These are phyloP conservation scores for Arachnomyces sp. DNA, from an alignment of 2,329 filamentous ascomycete species.

Conservation along the genomic window DNA sequence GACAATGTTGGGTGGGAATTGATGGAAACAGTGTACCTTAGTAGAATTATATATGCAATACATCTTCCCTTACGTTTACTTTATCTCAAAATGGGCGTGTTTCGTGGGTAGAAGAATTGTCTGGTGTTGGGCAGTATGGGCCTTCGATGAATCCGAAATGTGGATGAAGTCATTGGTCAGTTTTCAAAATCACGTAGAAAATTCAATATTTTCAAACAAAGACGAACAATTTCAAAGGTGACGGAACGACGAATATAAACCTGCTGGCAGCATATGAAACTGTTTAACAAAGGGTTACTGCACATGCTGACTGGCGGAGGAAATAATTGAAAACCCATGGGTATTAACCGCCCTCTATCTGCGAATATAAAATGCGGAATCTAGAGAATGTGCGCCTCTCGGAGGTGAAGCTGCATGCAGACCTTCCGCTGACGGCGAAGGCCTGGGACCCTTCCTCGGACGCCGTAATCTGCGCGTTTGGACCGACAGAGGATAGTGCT, in stretches of 20 bases:
- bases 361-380: conserved; percentile 65
- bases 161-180: conserved; percentile 39
- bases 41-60: conserved; percentile 18
- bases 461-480: conserved; percentile 74
- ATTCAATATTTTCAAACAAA: neutral
- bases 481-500: conserved; percentile 62
- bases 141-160: no score
- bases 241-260: no score
- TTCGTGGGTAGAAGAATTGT: conserved; percentile 11
- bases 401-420: conserved; percentile 53
- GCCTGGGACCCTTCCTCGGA: conserved; percentile 80
- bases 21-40: conserved; percentile 17
- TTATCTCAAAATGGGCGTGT: neutral
- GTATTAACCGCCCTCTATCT: conserved; percentile 7
- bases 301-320: neutral
- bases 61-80: conserved; percentile 13
- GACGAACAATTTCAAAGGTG: no score
- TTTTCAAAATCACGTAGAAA: conserved; percentile 2
- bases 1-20: conserved; percentile 4
- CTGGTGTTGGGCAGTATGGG: conserved; percentile 12
- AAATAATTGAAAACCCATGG: conserved; percentile 4
- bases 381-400: conserved; percentile 69
- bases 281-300: no score
- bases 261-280: no score
- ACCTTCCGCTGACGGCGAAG: conserved; percentile 62